Evolutionary conservation across 306 rosid species (phyloP).

Genomic region (Ammopiptanthus mongolicus): DNA sequence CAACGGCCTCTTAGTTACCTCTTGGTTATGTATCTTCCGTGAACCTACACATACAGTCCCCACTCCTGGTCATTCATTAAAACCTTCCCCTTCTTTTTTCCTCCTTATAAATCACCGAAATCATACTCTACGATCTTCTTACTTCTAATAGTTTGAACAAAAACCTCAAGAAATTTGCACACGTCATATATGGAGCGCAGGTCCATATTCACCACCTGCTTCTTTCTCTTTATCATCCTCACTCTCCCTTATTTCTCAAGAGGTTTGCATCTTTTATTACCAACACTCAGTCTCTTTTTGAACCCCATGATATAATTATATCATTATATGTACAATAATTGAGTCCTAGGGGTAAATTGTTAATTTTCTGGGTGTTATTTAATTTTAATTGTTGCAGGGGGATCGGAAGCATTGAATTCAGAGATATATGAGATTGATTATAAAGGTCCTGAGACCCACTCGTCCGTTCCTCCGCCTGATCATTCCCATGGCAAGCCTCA

Average conservation of each 20-base stretch:
- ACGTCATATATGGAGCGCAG: constrained; percentile 47
- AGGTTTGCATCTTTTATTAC: constrained; percentile 30
- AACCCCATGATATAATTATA: not conserved
- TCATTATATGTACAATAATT: not conserved
- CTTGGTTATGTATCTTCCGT: constrained; percentile 26
- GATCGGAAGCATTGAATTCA: constrained; percentile 30
- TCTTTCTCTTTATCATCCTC: constrained; percentile 43
- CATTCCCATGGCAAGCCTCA: constrained; percentile 32
- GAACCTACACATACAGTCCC: not conserved
- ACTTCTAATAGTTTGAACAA: not conserved
- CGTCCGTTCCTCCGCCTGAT: constrained; percentile 57
- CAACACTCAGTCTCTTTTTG: not conserved
- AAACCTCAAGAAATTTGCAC: not conserved
- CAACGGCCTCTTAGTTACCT: not conserved
- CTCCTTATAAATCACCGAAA: not conserved
- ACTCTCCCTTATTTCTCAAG: constrained; percentile 32
- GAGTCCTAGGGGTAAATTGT: not conserved
- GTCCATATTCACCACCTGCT: constrained; percentile 20
- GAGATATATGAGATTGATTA: constrained; percentile 76
- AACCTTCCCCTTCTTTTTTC: not conserved
- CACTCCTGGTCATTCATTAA: no score
- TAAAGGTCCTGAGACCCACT: constrained; percentile 87
- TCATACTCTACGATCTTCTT: not conserved
- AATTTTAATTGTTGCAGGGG: constrained; percentile 23
- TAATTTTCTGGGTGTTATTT: not conserved